A percentile compares a stretch with the other conserved stretches of the same genome.
Conservation (phyloP, 2,329 filamentous ascomycete genomes). For the Sclerotinia subarctica region DNA sequence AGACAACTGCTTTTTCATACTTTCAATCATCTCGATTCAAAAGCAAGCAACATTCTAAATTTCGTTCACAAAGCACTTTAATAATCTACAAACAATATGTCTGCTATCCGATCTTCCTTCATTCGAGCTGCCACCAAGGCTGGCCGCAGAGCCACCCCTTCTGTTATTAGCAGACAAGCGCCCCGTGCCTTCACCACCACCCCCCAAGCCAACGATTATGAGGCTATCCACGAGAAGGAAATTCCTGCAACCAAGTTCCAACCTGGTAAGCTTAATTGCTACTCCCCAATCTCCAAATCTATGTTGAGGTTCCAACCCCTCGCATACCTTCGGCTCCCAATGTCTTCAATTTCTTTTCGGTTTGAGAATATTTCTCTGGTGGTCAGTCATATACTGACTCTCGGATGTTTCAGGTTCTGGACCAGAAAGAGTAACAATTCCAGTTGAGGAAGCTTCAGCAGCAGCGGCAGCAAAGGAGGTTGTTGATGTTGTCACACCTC, state of each 20-base stretch:
- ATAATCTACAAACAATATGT: conserved; percentile 10
- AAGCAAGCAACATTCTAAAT: no score
- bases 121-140: conserved; percentile 16
- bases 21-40: neutral
- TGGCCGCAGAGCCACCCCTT: conserved; percentile 4
- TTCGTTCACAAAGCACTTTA: neutral
- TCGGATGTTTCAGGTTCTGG: conserved; percentile 12
- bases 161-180: conserved; percentile 23
- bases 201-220: conserved; percentile 29
- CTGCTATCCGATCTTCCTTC: conserved; percentile 11
- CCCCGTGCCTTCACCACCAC: conserved; percentile 31
- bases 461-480: conserved; percentile 17
- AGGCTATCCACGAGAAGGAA: conserved; percentile 35
- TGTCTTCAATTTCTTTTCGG: neutral
- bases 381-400: neutral
- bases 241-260: conserved; percentile 24
- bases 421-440: conserved; percentile 30
- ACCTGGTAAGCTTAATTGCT: conserved; percentile 6
- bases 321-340: neutral
- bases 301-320: neutral
- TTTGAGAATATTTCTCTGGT: neutral
- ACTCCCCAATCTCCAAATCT: neutral
- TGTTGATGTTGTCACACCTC: conserved; percentile 41
- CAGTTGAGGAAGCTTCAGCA: conserved; percentile 28
- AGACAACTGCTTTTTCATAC: neutral